Percentiles rank a stretch among this genome's conserved stretches.
Evolutionary conservation across 1,284 basidiomycete species (phyloP).

Genomic region (Chalciporus sp.): DNA sequence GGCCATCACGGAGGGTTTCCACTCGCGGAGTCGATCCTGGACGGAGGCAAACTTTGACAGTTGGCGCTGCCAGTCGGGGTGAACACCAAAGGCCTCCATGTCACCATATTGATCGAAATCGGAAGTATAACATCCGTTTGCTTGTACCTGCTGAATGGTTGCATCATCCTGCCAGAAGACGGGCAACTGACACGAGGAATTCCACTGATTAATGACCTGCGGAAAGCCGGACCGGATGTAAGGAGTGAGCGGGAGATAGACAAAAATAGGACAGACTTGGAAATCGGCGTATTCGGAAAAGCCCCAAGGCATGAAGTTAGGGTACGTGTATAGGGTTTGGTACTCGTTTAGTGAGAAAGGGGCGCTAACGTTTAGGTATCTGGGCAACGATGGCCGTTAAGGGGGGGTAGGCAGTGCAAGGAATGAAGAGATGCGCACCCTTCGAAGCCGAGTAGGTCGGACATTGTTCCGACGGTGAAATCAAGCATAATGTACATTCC

Average conservation of each 20-base stretch:
- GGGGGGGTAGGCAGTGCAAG: constrained; percentile 8
- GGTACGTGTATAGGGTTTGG: constrained; percentile 74
- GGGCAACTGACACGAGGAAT: constrained; percentile 74
- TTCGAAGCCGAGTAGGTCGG: constrained; percentile 81
- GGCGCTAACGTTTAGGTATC: constrained; percentile 76
- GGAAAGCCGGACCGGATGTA: constrained; percentile 3
- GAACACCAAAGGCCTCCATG: constrained; percentile 95
- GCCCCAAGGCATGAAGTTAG: constrained; percentile 79
- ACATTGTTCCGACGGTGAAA: constrained; percentile 91
- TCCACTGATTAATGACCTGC: constrained; percentile 67
- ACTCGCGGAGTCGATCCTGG: constrained; percentile 90
- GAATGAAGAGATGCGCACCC: constrained; percentile 49
- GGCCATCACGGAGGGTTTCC: constrained; percentile 75
- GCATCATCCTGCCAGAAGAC: constrained; percentile 81
- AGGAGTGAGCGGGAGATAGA: not conserved
- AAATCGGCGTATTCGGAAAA: constrained; percentile 86
- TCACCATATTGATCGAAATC: constrained; percentile 95
- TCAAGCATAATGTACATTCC: constrained; percentile 92
- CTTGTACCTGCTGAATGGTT: constrained; percentile 52
- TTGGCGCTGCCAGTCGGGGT: constrained; percentile 92
- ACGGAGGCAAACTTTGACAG: constrained; percentile 92
- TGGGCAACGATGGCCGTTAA: constrained; percentile 35
- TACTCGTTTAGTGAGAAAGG: constrained; percentile 81
- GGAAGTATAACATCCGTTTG: constrained; percentile 71
- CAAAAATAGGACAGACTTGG: constrained; percentile 41